Percentiles rank a stretch among this genome's conserved stretches.
Evolutionary conservation across 2,329 filamentous ascomycete species (phyloP).

Genomic region (Paramyrothecium roridum): DNA sequence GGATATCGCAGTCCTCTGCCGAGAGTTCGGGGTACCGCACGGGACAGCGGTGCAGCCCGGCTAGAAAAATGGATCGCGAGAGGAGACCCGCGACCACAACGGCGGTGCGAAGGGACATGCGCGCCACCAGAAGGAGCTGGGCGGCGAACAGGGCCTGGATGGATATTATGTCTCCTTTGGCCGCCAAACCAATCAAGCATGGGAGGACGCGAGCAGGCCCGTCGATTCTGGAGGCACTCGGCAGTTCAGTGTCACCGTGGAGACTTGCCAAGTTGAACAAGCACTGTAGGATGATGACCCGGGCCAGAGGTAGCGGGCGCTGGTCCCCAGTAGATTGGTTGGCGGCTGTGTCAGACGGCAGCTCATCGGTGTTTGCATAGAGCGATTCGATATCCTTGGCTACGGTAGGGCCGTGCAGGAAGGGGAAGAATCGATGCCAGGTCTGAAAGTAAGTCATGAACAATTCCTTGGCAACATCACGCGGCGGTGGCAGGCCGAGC

Average conservation of each 20-base stretch:
- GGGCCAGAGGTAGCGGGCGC: slow-evolving; percentile 19
- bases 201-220: slow-evolving; percentile 32
- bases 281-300: slow-evolving; percentile 41
- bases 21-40: slow-evolving; percentile 44
- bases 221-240: slow-evolving; percentile 27
- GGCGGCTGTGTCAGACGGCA: slow-evolving; percentile 1
- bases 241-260: slow-evolving; percentile 17
- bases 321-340: slow-evolving; percentile 4
- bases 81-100: slow-evolving; percentile 45
- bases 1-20: slow-evolving; percentile 22
- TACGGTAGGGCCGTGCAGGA: slow-evolving; percentile 47
- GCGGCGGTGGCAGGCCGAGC: slow-evolving; percentile 22
- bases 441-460: slow-evolving; percentile 46
- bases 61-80: slow-evolving; percentile 42
- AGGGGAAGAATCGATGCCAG: slow-evolving; percentile 51
- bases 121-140: slow-evolving; percentile 44
- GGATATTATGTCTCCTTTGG: slow-evolving; percentile 39
- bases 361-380: slow-evolving; percentile 20
- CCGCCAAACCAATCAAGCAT: slow-evolving; percentile 32
- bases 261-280: slow-evolving; percentile 43
- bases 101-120: slow-evolving; percentile 44
- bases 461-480: slow-evolving; percentile 31
- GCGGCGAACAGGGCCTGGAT: slow-evolving; percentile 46
- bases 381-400: slow-evolving; percentile 39
- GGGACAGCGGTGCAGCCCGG: slow-evolving; percentile 49